A percentile compares a stretch with the other conserved stretches of the same genome.
phyloP scores from a whole-genome alignment of 1,284 basidiomycete species.

The Moniliella sp. region DNA sequence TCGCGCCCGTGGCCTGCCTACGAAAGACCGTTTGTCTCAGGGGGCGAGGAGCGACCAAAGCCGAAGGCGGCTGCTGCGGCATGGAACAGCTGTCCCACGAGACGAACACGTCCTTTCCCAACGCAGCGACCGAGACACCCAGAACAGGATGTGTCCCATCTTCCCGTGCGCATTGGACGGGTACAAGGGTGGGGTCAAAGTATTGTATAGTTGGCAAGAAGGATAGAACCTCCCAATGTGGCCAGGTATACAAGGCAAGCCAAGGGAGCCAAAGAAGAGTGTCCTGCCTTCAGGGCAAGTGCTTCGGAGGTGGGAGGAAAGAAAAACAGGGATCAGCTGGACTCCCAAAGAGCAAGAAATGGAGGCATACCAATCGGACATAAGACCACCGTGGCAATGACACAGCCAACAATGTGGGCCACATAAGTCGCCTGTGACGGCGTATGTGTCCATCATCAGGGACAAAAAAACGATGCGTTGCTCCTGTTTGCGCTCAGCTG shows the following conservation, averaged over 20 bases:
- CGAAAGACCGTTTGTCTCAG: too few species aligned
- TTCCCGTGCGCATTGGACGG: slow-evolving; percentile 16
- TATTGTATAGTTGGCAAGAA: slow-evolving; percentile 22
- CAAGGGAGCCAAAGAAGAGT: slow-evolving; percentile 15
- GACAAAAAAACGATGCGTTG: slow-evolving; percentile 3
- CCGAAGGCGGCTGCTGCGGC: too few species aligned
- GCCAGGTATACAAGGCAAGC: slow-evolving; percentile 13
- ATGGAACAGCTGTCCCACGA: too few species aligned
- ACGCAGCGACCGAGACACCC: slow-evolving; percentile 16
- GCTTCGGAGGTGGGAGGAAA: slow-evolving; percentile 3
- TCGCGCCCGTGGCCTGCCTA: too few species aligned
- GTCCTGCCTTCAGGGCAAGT: slow-evolving; percentile 15
- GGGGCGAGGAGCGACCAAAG: too few species aligned
- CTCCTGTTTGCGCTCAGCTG: neutral
- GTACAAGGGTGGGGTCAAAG: slow-evolving; percentile 18
- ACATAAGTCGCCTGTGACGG: slow-evolving; percentile 9
- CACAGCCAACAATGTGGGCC: slow-evolving; percentile 9
- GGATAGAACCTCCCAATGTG: slow-evolving; percentile 9
- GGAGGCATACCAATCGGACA: too few species aligned
- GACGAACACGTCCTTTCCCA: slow-evolving; percentile 12
- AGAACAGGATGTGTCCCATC: slow-evolving; percentile 13
- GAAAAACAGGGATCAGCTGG: too few species aligned
- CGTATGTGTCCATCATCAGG: slow-evolving; percentile 10
- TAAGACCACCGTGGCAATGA: too few species aligned
- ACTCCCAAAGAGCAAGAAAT: too few species aligned